Percentiles rank a stretch among this genome's conserved stretches.
Conservation (phyloP, 345 rosid genomes). For the Citrus sinensis region DVS_A1.0 CM039166.1:19692501-19693000, state of each 20-base stretch:
- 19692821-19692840: neutral
- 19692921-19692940: neutral
- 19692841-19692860: neutral
- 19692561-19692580: constrained; percentile 84
- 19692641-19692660: constrained; percentile 88
- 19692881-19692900: neutral
- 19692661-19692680: constrained; percentile 45
- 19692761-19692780: neutral
- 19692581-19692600: constrained; percentile 64
- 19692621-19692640: constrained; percentile 77
- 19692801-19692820: neutral
- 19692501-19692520: constrained; percentile 93
- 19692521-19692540: constrained; percentile 97
- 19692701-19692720: neutral
- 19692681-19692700: neutral
- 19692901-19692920: neutral
- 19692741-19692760: neutral
- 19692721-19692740: neutral
- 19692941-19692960: neutral
- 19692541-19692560: constrained; percentile 96
- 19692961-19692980: neutral
- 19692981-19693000: neutral
- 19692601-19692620: constrained; percentile 73
- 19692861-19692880: neutral
- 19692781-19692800: neutral